These are phyloP conservation scores for Oidiodendron maius DNA, from an alignment of 495 filamentous ascomycete genomes.

Conservation along the genomic window DNA sequence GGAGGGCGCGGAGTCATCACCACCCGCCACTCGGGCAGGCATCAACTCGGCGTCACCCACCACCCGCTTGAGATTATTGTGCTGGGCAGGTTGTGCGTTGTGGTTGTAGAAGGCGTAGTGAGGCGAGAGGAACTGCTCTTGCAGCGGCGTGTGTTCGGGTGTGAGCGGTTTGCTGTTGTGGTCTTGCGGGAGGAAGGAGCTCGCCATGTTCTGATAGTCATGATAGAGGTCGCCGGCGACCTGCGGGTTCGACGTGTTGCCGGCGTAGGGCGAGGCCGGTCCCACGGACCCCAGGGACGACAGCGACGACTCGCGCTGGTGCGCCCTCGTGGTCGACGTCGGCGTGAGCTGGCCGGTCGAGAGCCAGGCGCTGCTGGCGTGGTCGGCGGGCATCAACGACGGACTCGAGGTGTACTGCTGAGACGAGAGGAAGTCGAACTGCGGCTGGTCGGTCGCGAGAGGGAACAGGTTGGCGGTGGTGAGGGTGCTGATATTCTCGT, in stretches of 20 bases:
- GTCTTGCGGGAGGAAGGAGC: slow-evolving; percentile 18
- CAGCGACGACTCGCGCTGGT: slow-evolving; percentile 48
- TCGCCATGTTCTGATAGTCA: too few species aligned
- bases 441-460: slow-evolving; percentile 15
- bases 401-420: slow-evolving; percentile 10
- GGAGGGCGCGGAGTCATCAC: slow-evolving; percentile 44
- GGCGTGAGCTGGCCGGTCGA: slow-evolving; percentile 24
- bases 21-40: slow-evolving; percentile 28
- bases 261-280: slow-evolving; percentile 48
- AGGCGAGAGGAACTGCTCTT: slow-evolving; percentile 22
- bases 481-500: neutral
- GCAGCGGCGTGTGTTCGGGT: slow-evolving; percentile 23
- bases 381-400: slow-evolving; percentile 20
- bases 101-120: slow-evolving; percentile 16
- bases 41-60: slow-evolving; percentile 19
- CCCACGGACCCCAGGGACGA: slow-evolving; percentile 51
- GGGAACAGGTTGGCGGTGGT: slow-evolving; percentile 9
- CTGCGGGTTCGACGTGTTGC: slow-evolving; percentile 45
- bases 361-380: slow-evolving; percentile 17
- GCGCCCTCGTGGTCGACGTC: slow-evolving; percentile 12
- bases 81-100: slow-evolving; percentile 11
- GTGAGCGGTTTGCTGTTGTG: slow-evolving; percentile 22
- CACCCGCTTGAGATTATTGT: slow-evolving; percentile 15
- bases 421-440: slow-evolving; percentile 18
- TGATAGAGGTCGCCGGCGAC: slow-evolving; percentile 26